phyloP scores from a whole-genome alignment of 768 basidiomycete genomes.

The Punctularia strigosozonata region DNA sequence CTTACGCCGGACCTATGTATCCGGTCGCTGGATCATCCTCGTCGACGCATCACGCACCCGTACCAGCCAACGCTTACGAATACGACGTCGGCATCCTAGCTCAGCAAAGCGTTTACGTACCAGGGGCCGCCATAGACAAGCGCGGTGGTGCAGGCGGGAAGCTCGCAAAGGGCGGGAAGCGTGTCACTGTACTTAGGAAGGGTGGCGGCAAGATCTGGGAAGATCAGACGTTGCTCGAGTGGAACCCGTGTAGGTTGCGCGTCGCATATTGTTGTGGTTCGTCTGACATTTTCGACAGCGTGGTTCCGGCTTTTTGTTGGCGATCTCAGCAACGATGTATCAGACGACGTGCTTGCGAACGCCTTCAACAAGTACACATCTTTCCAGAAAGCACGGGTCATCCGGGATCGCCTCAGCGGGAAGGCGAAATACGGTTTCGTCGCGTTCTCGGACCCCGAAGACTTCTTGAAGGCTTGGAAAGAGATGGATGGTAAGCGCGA shows the following conservation, averaged over 20 bases:
- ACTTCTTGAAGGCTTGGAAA: conserved; percentile 97
- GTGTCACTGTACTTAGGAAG: conserved; percentile 89
- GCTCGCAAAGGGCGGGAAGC: conserved; percentile 80
- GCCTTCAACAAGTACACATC: conserved; percentile 91
- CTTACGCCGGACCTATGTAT: conserved; percentile 66
- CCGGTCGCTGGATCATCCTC: conserved; percentile 51
- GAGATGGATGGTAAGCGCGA: conserved; percentile 86
- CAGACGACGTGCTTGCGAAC: conserved; percentile 85
- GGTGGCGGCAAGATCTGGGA: conserved; percentile 98
- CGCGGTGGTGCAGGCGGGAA: conserved; percentile 79
- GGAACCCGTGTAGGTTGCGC: conserved; percentile 81
- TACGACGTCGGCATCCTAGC: conserved; percentile 87
- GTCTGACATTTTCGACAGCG: conserved; percentile 31
- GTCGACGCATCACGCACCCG: conserved; percentile 60
- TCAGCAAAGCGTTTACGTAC: conserved; percentile 87
- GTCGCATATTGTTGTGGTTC: conserved; percentile 1
- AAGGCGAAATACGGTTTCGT: conserved; percentile 99
- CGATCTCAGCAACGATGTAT: conserved; percentile 96
- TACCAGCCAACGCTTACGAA: conserved; percentile 85
- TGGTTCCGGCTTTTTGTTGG: conserved; percentile 99
- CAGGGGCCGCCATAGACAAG: conserved; percentile 84
- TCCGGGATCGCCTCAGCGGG: conserved; percentile 85
- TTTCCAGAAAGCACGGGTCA: conserved; percentile 91
- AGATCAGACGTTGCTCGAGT: conserved; percentile 92
- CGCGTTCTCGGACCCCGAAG: conserved; percentile 95